Conservation (phyloP, 2,329 filamentous ascomycete species). For the Trichoderma guizhouense region DNA sequence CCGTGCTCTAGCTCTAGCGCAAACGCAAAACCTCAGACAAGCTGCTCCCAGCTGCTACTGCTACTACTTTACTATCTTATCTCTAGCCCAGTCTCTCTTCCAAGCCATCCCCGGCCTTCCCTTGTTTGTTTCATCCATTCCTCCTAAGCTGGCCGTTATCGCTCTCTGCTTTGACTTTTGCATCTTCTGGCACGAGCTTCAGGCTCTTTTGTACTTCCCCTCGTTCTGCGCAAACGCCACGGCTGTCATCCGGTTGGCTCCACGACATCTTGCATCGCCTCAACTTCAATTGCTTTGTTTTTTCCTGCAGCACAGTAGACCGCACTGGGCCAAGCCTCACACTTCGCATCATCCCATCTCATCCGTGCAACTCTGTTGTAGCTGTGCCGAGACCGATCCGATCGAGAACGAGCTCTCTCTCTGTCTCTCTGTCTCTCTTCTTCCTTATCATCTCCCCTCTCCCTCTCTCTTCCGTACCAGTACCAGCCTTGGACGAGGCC, state of each 20-base stretch:
- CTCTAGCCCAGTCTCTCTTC: neutral
- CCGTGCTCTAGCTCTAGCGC: neutral
- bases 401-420: neutral
- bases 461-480: neutral
- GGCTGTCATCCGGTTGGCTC: neutral
- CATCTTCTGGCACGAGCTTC: neutral
- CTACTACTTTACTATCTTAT: neutral
- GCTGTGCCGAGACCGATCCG: neutral
- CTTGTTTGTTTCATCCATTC: neutral
- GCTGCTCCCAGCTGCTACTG: neutral
- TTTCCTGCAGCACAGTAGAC: neutral
- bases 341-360: neutral
- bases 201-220: neutral
- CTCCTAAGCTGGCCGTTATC: neutral
- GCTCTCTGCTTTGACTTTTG: neutral
- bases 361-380: neutral
- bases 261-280: neutral
- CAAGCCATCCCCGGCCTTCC: neutral
- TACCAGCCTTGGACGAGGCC: neutral
- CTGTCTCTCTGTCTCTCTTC: neutral
- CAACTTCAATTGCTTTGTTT: neutral
- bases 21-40: neutral
- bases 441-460: neutral
- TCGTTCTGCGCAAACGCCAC: neutral
- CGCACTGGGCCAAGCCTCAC: neutral